Base-by-base conservation (phyloP, 192 early-diverging fungal genomes). In the Backusella tarrabulga region DNA sequence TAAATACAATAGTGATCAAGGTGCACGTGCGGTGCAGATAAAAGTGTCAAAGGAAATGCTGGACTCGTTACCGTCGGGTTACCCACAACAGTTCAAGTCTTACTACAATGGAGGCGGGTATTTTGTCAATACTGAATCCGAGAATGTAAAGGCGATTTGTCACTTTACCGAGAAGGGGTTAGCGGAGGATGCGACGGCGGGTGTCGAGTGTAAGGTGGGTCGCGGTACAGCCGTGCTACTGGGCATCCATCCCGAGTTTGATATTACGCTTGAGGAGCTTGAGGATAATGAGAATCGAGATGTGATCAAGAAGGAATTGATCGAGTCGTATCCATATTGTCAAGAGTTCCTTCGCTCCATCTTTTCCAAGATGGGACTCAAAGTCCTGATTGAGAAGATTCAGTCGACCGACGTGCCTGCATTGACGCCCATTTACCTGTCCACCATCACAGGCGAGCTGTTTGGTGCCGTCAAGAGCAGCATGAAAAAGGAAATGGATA, bases 161-260 rank as follows among this genome's bases (percentile, higher is more conserved):
- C 75, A 76, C n/a, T 88, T 87, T 67, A 77, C 74, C 36, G 78
- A 73, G 42, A 81, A 79, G 14, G 82, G 79, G 11, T 34, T 77
- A 36, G 36, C 72, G 0, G 76, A 83, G 9, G 67, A 83, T 19
- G 42, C 60, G n/a, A 87, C 85, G 11, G 95, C 95, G 0, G 87
- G 94, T 36, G 84, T 98, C 6, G 84, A 87, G 67, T 93, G 91
- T 78, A 74, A 70, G 7, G 85, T 94, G 2, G 96, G 95, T 6
- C 78, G 82, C 1, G 93, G 93, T 7, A 32, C 77, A 3, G 95
- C 95, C 0, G 80, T 97, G 0, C 74, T 99, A 32, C 83, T 91
- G 21, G 96, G 95, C 12, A 81, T 94, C 38, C 97, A 99, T 75
- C 85, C 95, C 23, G 97, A 97, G 78, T 95, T 93, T 78, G 89